These are phyloP conservation scores for Xylaria palmicola DNA, from an alignment of 495 filamentous ascomycete genomes.

Conservation along the genomic window DNA sequence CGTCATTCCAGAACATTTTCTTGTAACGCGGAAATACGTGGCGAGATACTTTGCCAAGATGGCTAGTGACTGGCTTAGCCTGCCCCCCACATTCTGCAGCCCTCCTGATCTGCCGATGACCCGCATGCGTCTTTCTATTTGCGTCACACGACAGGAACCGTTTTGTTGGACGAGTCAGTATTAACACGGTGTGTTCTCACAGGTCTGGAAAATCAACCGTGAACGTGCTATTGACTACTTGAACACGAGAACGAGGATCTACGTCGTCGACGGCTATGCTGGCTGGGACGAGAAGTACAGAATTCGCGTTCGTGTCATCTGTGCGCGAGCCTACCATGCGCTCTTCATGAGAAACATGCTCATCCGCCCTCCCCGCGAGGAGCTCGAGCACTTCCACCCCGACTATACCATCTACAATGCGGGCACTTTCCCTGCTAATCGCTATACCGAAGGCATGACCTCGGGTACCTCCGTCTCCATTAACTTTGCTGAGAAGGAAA, in stretches of 20 bases:
- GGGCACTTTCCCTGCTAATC: conserved; percentile 96
- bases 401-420: conserved; percentile 99
- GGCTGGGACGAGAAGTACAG: conserved; percentile 99
- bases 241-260: conserved; percentile 98
- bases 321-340: conserved; percentile 97
- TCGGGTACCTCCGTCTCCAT: conserved; percentile 78
- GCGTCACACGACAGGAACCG: conserved; percentile 2
- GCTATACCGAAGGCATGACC: conserved; percentile 98
- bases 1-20: conserved; percentile 26
- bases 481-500: conserved; percentile 79
- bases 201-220: conserved; percentile 99
- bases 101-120: conserved; percentile 12
- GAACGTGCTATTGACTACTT: conserved; percentile 98
- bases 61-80: neutral
- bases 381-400: conserved; percentile 95
- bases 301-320: conserved; percentile 96
- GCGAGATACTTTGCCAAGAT: conserved; percentile 22
- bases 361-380: conserved; percentile 84
- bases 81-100: neutral
- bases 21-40: conserved; percentile 12
- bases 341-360: conserved; percentile 99
- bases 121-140: neutral
- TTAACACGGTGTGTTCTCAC: conserved; percentile 12
- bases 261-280: conserved; percentile 95
- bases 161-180: neutral